Conservation (phyloP, 179 eudicot genomes). For the Beta lomatogona region DNA sequence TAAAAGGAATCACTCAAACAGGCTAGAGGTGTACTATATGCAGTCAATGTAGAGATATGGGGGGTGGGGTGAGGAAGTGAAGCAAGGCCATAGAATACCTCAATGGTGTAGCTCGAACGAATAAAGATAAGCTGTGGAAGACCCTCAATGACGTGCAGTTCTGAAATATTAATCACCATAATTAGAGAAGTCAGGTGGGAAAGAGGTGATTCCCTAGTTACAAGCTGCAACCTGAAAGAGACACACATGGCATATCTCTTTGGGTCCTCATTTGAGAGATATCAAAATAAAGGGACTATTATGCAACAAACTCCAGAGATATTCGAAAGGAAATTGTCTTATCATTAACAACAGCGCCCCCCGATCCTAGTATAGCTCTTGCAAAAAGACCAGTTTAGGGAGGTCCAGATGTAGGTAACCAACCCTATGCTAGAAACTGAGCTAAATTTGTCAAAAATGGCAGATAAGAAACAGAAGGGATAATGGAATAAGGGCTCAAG, state of each 20-base stretch:
- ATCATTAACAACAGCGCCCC: no score
- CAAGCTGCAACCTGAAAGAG: neutral
- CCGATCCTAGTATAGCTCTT: no score
- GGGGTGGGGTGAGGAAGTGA: neutral
- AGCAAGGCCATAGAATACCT: slow-evolving; percentile 46
- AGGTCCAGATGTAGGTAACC: no score
- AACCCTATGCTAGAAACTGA: no score
- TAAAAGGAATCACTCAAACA: slow-evolving; percentile 25
- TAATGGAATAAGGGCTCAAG: no score
- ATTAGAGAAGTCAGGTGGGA: neutral
- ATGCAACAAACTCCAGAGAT: neutral
- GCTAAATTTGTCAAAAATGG: no score
- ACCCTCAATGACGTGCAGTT: slow-evolving; percentile 51
- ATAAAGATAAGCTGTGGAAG: slow-evolving; percentile 73
- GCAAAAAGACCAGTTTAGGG: no score
- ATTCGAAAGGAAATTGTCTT: no score
- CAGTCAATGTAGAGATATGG: neutral
- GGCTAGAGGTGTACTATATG: neutral
- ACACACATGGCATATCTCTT: neutral
- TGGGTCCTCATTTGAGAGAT: neutral
- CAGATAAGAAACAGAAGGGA: no score
- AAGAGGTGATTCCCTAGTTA: no score
- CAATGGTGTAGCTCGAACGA: slow-evolving; percentile 86
- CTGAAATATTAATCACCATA: slow-evolving; percentile 28
- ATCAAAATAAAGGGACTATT: neutral